phyloP scores from a whole-genome alignment of 164 flowering plant genomes.

The Warburgia ugandensis region DNA sequence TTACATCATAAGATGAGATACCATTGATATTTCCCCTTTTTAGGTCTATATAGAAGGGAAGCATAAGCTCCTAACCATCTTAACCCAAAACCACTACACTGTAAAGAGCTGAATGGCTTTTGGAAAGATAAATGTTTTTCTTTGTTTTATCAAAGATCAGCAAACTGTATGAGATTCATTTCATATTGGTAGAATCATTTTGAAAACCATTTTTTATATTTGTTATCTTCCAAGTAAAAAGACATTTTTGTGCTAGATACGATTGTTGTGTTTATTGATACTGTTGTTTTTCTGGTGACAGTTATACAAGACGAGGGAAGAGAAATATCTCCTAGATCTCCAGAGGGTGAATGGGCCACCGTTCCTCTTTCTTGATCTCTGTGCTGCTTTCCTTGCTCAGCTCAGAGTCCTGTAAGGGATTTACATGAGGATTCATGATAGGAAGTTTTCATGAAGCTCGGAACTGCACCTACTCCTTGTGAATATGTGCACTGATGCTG shows the following conservation, averaged over 20 bases:
- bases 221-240: neutral
- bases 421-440: neutral
- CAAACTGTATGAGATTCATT: too few species aligned
- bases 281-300: conserved; percentile 3
- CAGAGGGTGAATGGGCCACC: conserved; percentile 23
- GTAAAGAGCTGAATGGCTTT: neutral
- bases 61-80: too few species aligned
- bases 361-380: conserved; percentile 22
- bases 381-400: conserved; percentile 25
- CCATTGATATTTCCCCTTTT: too few species aligned
- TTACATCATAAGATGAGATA: too few species aligned
- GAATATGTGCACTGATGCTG: neutral
- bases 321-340: conserved; percentile 23
- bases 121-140: neutral
- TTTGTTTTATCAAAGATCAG: too few species aligned
- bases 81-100: neutral
- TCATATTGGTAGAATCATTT: too few species aligned
- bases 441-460: neutral
- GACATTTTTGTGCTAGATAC: neutral
- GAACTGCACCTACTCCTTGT: neutral
- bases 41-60: too few species aligned
- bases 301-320: conserved; percentile 26
- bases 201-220: neutral
- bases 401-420: conserved; percentile 16
- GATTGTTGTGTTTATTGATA: neutral